phyloP scores from a whole-genome alignment of 2,329 filamentous ascomycete genomes.

The Aspergillus piperis region DNA sequence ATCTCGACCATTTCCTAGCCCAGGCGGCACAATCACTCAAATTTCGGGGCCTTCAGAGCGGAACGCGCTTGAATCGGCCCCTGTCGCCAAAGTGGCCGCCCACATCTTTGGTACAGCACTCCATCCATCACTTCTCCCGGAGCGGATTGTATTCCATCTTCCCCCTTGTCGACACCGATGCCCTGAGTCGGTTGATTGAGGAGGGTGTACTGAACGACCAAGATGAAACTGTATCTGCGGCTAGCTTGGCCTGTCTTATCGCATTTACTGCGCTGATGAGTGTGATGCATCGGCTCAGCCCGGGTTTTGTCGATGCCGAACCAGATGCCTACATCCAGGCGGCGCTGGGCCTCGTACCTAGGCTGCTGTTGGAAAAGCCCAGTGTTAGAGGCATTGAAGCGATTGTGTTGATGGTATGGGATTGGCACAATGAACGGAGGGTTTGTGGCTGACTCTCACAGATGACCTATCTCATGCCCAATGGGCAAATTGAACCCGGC shows the following conservation, averaged over 20 bases:
- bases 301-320: slow-evolving; percentile 22
- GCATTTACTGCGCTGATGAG: slow-evolving; percentile 28
- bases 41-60: slow-evolving; percentile 4
- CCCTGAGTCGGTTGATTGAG: slow-evolving; percentile 14
- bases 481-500: slow-evolving; percentile 24
- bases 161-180: slow-evolving; percentile 22
- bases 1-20: slow-evolving; percentile 25
- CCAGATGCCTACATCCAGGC: slow-evolving; percentile 27
- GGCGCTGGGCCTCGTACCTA: slow-evolving; percentile 23
- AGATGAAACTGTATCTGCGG: slow-evolving; percentile 10
- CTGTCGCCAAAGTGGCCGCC: slow-evolving; percentile 23
- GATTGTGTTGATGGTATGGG: slow-evolving; percentile 24
- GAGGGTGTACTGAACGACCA: slow-evolving; percentile 16
- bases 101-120: slow-evolving; percentile 17
- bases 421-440: no score
- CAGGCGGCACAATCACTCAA: slow-evolving; percentile 17
- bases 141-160: slow-evolving; percentile 29
- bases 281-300: slow-evolving; percentile 25
- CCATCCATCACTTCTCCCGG: slow-evolving; percentile 21
- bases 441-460: slow-evolving; percentile 10
- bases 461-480: slow-evolving; percentile 23
- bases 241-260: slow-evolving; percentile 22
- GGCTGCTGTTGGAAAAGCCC: slow-evolving; percentile 22
- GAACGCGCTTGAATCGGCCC: slow-evolving; percentile 3
- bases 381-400: slow-evolving; percentile 23